phyloP scores from a whole-genome alignment of 208 protist species.

The Blechomonas ayalai region DNA sequence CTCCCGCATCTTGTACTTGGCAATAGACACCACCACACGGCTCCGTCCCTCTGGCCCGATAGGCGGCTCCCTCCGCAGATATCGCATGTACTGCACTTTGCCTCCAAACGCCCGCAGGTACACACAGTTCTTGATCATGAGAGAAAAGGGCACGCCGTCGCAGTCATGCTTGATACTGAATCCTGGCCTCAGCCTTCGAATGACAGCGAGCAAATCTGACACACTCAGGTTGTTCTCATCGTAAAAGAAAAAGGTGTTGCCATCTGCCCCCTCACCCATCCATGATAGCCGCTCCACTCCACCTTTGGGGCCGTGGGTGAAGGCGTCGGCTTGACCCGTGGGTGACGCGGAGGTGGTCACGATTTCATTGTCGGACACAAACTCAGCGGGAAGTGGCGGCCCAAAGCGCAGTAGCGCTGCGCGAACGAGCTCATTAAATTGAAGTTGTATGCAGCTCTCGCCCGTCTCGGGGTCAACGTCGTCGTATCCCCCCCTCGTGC shows the following conservation, averaged over 20 bases:
- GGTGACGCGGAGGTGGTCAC: slow-evolving; percentile 5
- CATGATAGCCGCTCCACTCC: background rate
- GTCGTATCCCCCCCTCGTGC: slow-evolving; percentile 20
- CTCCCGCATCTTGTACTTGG: slow-evolving; percentile 85
- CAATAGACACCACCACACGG: slow-evolving; percentile 27
- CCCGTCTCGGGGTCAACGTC: slow-evolving; percentile 41
- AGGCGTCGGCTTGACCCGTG: too few relatives aligned
- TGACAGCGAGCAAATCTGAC: slow-evolving; percentile 50
- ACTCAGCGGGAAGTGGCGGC: slow-evolving; percentile 67
- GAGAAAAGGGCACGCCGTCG: slow-evolving; percentile 63
- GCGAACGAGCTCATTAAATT: slow-evolving; percentile 60
- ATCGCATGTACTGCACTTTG: slow-evolving; percentile 71
- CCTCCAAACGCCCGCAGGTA: slow-evolving; percentile 65
- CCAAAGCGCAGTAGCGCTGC: slow-evolving; percentile 61
- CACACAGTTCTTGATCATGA: slow-evolving; percentile 73
- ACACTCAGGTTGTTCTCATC: slow-evolving; percentile 55
- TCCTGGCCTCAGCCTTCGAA: slow-evolving; percentile 33
- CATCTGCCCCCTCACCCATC: slow-evolving; percentile 21
- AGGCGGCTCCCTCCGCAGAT: slow-evolving; percentile 22
- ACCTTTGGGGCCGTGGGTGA: too few relatives aligned
- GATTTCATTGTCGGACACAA: slow-evolving; percentile 46
- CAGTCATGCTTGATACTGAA: slow-evolving; percentile 61
- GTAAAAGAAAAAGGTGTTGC: slow-evolving; percentile 26
- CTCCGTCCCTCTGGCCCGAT: background rate
- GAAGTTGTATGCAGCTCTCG: slow-evolving; percentile 49